Evolutionary conservation across 345 rosid genomes (phyloP), one percentile per base, ranked within the genome.

Genomic region (Pistacia atlantica): DNA sequence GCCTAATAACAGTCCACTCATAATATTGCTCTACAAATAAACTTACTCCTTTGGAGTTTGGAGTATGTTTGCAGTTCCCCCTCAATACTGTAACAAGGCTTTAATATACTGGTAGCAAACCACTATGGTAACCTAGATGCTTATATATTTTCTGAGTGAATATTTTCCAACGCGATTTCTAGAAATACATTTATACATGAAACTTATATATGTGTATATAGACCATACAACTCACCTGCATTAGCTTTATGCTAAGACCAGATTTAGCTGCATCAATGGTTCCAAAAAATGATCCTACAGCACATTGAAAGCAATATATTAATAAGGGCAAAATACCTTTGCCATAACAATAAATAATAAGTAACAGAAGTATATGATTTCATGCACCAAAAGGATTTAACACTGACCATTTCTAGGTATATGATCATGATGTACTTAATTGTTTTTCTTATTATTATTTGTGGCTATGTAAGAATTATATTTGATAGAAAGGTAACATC

Each of bases 231-330:
- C 68, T 68, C 68, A 95, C 99, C 93, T 93, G 96, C 99, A 95
- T 93, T 69, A 95, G 85, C 87, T 89, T 93, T 81, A 92, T 88
- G 77, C 33, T 81, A 68, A 95, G 94, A 73, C 86, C 78, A 59
- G 83, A 80, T 87, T 88, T 93, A 66, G 97, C 92, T 70, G 80
- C 89, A 81, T 89, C 97, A 49, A 74, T 72, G 82, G 87, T 92
- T 83, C 89, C 96, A 87, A 95, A 95, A 37, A 92, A 80, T 77
- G 98, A 96, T 35, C 99, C 99, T 96, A 79, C 84, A 88, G 9
- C 71, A 82, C 52, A 79, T 69, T 51, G 49, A 1, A 54, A 69
- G 60, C 70, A 74, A 72, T 22, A 60, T 38, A 11, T 35, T 64
- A 45, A 71, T 76, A 63, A 86, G 69, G 57, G 49, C 46, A 51